Base-by-base conservation (phyloP, 768 basidiomycete genomes). In the Kwoniella newhampshirensis region DNA sequence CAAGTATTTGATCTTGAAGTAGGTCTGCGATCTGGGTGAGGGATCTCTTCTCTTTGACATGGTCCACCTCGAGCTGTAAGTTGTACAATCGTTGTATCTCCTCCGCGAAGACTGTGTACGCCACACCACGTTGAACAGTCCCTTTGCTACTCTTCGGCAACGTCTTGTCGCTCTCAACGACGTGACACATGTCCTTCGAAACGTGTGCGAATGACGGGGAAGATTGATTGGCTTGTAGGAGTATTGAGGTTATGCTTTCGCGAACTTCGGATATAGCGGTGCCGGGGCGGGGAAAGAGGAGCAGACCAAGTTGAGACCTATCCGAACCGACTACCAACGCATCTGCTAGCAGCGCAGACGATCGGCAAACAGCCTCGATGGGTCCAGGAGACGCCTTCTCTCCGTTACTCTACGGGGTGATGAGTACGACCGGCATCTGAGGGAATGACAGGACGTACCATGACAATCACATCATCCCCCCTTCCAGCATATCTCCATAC, bases 301-400 rank as follows among this genome's bases (percentile, higher is more conserved):
- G 71, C 4, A 78, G 77, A 2, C 83, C 82, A 1, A 80, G 77
- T 46, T 83, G 82, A 2, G 81, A 71, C 21, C 77, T 74, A 4
- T 77, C 79, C 3, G 78, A 70, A 4, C 83, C 83, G 17, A 84
- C 83, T 30, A 84, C 79, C 48, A 84, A 78, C 15, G 79, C 82
- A 46, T 84, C 82, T 0, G 75, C 64, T 20, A 83, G 75, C 49
- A 77, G 76, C 0, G 79, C 75, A 9, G 77, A 79, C 23, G 78
- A 77, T 5, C 81, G 80, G 41, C 83, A 75, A n/a, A 75, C 64
- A 23, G 80, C 75, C 59, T 83, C 82, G 49, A 83, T 82, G 0
- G 81, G 81, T 12, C 81, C 79, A 53, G 82, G 82, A 50, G 83
- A 80, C 4, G 81, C 81, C 69, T 83, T 84, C 73, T 84, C 82